These are phyloP conservation scores for Phaeosphaeriaceae sp. DNA, from an alignment of 2,329 filamentous ascomycete genomes.

Conservation along the genomic window DNA sequence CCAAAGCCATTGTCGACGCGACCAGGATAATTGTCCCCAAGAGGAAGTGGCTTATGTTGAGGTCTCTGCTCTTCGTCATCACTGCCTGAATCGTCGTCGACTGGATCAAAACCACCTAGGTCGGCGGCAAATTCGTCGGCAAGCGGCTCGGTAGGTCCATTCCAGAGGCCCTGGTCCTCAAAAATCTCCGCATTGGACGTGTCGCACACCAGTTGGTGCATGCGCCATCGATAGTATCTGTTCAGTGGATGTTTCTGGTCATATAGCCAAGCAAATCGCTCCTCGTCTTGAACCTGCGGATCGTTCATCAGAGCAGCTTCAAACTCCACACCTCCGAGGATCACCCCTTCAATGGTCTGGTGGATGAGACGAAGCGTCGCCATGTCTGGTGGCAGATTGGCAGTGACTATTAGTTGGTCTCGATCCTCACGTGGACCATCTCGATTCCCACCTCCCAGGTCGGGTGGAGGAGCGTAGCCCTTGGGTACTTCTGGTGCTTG, in stretches of 20 bases:
- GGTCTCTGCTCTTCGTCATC: slow-evolving; percentile 71
- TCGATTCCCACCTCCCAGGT: slow-evolving; percentile 33
- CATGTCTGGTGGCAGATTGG: slow-evolving; percentile 79
- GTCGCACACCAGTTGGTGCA: slow-evolving; percentile 84
- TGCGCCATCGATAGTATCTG: slow-evolving; percentile 90
- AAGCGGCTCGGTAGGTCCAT: slow-evolving; percentile 74
- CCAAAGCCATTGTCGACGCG: slow-evolving; percentile 35
- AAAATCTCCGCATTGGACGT: slow-evolving; percentile 36
- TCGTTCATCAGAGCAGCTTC: slow-evolving; percentile 91
- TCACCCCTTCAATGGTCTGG: slow-evolving; percentile 80
- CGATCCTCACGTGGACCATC: slow-evolving; percentile 31
- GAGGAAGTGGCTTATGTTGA: slow-evolving; percentile 28
- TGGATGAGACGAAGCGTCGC: slow-evolving; percentile 85
- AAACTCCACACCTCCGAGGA: slow-evolving; percentile 84
- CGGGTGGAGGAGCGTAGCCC: slow-evolving; percentile 38
- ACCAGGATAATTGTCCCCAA: slow-evolving; percentile 39
- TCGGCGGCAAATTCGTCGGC: slow-evolving; percentile 81
- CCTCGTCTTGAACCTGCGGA: slow-evolving; percentile 81
- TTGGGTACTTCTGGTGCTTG: slow-evolving; percentile 37
- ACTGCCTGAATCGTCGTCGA: slow-evolving; percentile 55
- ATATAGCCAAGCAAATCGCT: slow-evolving; percentile 95
- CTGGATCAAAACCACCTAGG: slow-evolving; percentile 78
- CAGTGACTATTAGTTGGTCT: slow-evolving; percentile 42
- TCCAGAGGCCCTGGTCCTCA: slow-evolving; percentile 65
- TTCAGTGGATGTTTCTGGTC: slow-evolving; percentile 75